These are phyloP conservation scores for Penicillium occitanis DNA, from an alignment of 2,329 filamentous ascomycete species.

Conservation along the genomic window DNA sequence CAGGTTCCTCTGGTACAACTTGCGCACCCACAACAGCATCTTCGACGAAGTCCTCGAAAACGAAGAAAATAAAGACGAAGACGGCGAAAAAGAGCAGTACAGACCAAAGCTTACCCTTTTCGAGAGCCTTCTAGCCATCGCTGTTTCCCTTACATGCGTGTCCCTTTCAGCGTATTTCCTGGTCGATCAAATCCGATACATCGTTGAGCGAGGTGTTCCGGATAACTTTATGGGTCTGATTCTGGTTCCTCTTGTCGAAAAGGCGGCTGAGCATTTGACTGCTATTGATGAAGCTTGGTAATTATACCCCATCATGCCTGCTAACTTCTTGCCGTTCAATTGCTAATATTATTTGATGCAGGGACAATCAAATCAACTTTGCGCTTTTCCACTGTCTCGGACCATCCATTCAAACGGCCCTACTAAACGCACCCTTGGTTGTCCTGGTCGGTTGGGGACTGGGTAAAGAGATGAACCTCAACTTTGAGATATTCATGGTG, in stretches of 20 bases:
- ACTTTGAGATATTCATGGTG: slow-evolving; percentile 86
- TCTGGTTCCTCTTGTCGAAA: slow-evolving; percentile 76
- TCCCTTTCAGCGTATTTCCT: slow-evolving; percentile 72
- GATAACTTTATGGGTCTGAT: slow-evolving; percentile 70
- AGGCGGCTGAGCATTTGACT: slow-evolving; percentile 80
- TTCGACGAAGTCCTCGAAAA: slow-evolving; percentile 71
- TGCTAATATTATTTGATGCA: slow-evolving; percentile 13
- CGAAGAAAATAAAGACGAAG: slow-evolving; percentile 67
- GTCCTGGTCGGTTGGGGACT: slow-evolving; percentile 83
- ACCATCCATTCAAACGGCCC: slow-evolving; percentile 81
- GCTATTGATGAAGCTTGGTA: slow-evolving; percentile 83
- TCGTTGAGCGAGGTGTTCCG: slow-evolving; percentile 51
- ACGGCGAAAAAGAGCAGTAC: slow-evolving; percentile 58
- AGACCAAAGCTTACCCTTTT: slow-evolving; percentile 72
- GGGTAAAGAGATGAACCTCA: slow-evolving; percentile 68
- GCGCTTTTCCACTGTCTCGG: slow-evolving; percentile 83
- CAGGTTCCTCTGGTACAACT: slow-evolving; percentile 67
- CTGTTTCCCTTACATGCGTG: slow-evolving; percentile 63
- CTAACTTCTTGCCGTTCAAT: neutral
- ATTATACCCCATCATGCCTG: slow-evolving; percentile 15
- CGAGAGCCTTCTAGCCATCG: slow-evolving; percentile 67
- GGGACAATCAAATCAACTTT: slow-evolving; percentile 68
- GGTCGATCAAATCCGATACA: slow-evolving; percentile 68
- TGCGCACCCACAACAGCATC: slow-evolving; percentile 72
- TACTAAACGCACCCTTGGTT: slow-evolving; percentile 81